Conservation (phyloP, 176 grass and related monocot species). For the Avena insularis region DNA sequence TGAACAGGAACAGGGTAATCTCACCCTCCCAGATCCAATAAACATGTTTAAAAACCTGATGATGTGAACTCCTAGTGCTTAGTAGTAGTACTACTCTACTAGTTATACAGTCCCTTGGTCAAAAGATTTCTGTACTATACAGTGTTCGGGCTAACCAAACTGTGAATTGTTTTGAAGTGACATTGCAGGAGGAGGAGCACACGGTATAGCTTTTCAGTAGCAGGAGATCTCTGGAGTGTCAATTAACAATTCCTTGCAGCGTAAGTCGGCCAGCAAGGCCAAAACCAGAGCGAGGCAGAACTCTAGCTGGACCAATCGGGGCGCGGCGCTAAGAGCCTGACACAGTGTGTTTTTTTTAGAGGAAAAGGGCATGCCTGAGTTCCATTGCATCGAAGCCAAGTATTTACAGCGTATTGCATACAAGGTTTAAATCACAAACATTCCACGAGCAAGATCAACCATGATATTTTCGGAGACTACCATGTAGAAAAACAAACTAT, state of each 20-base stretch:
- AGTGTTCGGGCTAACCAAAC: neutral
- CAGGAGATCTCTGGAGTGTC: neutral
- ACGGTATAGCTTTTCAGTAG: neutral
- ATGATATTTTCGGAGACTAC: too few relatives aligned
- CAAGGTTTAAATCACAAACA: too few relatives aligned
- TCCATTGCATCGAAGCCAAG: too few relatives aligned
- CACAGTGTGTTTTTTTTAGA: neutral
- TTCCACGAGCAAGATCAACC: too few relatives aligned
- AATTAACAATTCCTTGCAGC: neutral
- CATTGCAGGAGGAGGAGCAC: neutral
- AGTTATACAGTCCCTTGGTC: too few relatives aligned
- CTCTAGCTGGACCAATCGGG: conserved; percentile 30
- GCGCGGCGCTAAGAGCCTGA: neutral
- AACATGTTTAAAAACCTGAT: neutral
- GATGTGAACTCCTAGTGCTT: too few relatives aligned
- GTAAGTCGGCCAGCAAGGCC: conserved; percentile 30
- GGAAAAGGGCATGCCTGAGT: too few relatives aligned
- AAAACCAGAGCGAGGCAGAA: conserved; percentile 24
- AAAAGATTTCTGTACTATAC: neutral
- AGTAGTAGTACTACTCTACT: too few relatives aligned
- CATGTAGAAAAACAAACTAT: too few relatives aligned
- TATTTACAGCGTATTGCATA: too few relatives aligned
- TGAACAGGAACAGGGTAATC: neutral
- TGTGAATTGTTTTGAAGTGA: neutral
- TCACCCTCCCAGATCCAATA: neutral